Percentiles rank a stretch among this genome's conserved stretches.
Evolutionary conservation across 2,329 filamentous ascomycete genomes (phyloP).

Genomic region (Sporothrix globosa): DNA sequence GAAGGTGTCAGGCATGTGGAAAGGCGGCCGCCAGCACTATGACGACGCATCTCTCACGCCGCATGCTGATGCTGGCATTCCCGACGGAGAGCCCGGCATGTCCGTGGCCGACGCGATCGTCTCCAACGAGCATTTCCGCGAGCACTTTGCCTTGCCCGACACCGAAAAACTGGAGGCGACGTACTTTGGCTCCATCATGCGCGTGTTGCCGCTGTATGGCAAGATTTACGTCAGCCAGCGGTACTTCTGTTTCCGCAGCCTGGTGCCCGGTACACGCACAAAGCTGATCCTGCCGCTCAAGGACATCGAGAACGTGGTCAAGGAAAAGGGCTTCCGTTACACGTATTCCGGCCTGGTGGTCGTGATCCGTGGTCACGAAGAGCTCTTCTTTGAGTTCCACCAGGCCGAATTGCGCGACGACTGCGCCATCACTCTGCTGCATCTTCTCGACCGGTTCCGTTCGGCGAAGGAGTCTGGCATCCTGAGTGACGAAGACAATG

Average conservation of each 20-base stretch:
- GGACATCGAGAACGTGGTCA: slow-evolving; percentile 90
- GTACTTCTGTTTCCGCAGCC: slow-evolving; percentile 88
- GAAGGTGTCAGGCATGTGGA: slow-evolving; percentile 97
- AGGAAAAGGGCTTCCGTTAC: slow-evolving; percentile 92
- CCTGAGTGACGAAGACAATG: slow-evolving; percentile 68
- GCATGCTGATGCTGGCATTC: slow-evolving; percentile 59
- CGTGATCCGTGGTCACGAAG: slow-evolving; percentile 92
- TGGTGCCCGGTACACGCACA: slow-evolving; percentile 85
- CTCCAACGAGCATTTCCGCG: slow-evolving; percentile 79
- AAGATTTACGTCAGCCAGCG: slow-evolving; percentile 93
- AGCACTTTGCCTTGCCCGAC: slow-evolving; percentile 85
- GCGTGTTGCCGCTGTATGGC: slow-evolving; percentile 88
- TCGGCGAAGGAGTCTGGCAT: slow-evolving; percentile 71
- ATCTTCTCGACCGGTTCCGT: slow-evolving; percentile 71
- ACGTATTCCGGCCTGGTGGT: slow-evolving; percentile 88
- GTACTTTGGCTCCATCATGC: slow-evolving; percentile 89
- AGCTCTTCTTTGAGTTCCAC: slow-evolving; percentile 93
- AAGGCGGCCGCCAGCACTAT: slow-evolving; percentile 88
- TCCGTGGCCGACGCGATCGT: slow-evolving; percentile 66
- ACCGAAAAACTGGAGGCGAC: slow-evolving; percentile 83
- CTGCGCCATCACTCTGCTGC: slow-evolving; percentile 79
- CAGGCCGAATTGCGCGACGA: slow-evolving; percentile 80
- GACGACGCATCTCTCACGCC: slow-evolving; percentile 58
- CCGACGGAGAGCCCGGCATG: slow-evolving; percentile 47
- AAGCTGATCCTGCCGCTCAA: slow-evolving; percentile 89